Evolutionary conservation across 768 basidiomycete genomes (phyloP).

Genomic region (Xerocomus brunneocitrinus): DNA sequence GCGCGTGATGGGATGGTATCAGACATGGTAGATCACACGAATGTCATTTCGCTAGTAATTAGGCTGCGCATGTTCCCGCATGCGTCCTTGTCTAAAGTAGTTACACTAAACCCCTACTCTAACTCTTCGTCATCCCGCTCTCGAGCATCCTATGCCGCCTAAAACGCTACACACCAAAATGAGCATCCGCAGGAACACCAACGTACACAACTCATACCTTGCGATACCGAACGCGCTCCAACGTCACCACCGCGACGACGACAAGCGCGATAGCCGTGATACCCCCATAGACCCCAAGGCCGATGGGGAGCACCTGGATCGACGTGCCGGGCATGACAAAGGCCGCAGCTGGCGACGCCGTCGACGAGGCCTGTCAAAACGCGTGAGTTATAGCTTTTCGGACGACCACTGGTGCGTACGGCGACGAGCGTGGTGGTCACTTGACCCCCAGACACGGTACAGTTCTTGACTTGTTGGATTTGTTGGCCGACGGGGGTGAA

Average conservation of each 20-base stretch:
- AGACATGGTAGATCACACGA: conserved; percentile 7
- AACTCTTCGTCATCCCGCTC: conserved; percentile 41
- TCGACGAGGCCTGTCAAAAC: conserved; percentile 22
- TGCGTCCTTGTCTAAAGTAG: not conserved
- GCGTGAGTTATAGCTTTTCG: conserved; percentile 1
- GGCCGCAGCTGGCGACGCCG: conserved; percentile 31
- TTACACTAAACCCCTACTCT: not conserved
- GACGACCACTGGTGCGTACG: too few relatives aligned
- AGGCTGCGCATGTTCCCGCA: conserved; percentile 6
- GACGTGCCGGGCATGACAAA: conserved; percentile 71
- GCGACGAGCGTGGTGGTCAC: conserved; percentile 9
- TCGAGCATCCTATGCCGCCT: conserved; percentile 70
- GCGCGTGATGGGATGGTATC: conserved; percentile 1
- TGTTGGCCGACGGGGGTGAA: conserved; percentile 52
- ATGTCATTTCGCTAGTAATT: not conserved
- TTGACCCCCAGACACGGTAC: conserved; percentile 35
- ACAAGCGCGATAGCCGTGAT: conserved; percentile 81
- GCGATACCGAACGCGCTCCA: conserved; percentile 83
- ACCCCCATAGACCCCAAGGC: conserved; percentile 79
- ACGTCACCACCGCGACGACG: conserved; percentile 79
- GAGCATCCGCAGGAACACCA: not conserved
- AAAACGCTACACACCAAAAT: conserved; percentile 52
- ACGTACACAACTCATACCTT: conserved; percentile 46
- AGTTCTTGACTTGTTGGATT: conserved; percentile 50
- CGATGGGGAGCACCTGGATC: conserved; percentile 74